phyloP scores from a whole-genome alignment of 192 early-diverging fungal species.

The Gigaspora rosea region DNA sequence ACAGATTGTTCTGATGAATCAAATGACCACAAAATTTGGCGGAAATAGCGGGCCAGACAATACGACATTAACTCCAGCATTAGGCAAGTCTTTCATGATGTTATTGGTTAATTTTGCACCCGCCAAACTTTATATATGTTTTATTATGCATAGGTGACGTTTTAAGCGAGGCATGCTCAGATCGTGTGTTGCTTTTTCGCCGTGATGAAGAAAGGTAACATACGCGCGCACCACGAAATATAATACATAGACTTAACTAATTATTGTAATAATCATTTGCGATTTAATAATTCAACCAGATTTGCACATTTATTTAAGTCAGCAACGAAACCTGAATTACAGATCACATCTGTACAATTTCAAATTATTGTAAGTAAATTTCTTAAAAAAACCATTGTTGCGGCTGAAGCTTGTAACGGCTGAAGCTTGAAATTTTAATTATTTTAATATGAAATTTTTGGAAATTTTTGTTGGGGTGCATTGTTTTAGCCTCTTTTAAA shows the following conservation, averaged over 20 bases:
- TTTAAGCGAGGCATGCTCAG: slow-evolving; percentile 10
- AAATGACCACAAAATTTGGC: slow-evolving; percentile 30
- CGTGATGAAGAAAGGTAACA: slow-evolving; percentile 21
- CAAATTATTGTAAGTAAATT: slow-evolving; percentile 28
- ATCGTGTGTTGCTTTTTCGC: slow-evolving; percentile 28
- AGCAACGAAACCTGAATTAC: background rate
- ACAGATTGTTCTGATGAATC: slow-evolving; percentile 31
- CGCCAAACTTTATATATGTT: background rate
- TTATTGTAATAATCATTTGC: background rate
- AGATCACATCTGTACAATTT: slow-evolving; percentile 6
- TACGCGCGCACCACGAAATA: background rate
- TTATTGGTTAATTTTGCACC: background rate
- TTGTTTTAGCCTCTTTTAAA: no score
- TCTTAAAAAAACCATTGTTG: no score
- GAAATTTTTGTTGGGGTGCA: no score
- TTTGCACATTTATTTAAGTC: slow-evolving; percentile 30
- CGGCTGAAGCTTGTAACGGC: no score
- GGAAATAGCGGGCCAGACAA: background rate
- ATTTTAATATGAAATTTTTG: no score
- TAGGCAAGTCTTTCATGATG: slow-evolving; percentile 3
- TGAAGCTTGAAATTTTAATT: no score
- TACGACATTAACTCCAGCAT: slow-evolving; percentile 20
- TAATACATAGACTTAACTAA: background rate
- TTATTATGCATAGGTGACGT: slow-evolving; percentile 17
- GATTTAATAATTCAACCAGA: background rate